phyloP scores from a whole-genome alignment of 202 grass and related monocot genomes.

The Cymbopogon flexuosus region DNA sequence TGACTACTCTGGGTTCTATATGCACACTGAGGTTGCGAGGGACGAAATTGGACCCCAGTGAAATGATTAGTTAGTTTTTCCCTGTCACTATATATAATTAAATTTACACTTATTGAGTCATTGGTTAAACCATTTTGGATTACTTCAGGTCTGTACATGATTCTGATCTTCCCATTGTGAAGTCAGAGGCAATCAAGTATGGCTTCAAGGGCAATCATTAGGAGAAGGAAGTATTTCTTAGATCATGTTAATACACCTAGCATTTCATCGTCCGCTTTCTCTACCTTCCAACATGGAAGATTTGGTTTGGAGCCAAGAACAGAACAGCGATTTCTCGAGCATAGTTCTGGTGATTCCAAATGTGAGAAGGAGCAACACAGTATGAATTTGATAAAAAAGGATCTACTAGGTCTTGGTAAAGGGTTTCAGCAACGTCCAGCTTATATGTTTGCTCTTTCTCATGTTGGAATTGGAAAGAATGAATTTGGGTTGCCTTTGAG shows the following conservation, averaged over 20 bases:
- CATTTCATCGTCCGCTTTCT: constrained; percentile 40
- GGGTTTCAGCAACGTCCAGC: constrained; percentile 28
- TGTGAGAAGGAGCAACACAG: constrained; percentile 40
- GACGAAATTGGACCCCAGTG: neutral
- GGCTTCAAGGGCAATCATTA: constrained; percentile 70
- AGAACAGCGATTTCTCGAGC: constrained; percentile 25
- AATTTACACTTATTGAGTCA: neutral
- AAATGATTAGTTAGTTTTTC: neutral
- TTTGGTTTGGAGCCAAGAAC: constrained; percentile 38
- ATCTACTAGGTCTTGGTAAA: constrained; percentile 40
- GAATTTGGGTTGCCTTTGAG: constrained; percentile 48
- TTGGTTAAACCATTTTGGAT: constrained; percentile 18
- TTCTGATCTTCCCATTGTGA: constrained; percentile 36
- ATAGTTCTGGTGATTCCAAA: constrained; percentile 29
- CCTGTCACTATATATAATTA: neutral
- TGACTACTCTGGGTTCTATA: neutral
- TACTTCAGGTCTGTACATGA: constrained; percentile 61
- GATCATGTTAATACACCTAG: constrained; percentile 41
- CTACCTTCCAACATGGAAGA: constrained; percentile 44
- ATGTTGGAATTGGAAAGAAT: constrained; percentile 37
- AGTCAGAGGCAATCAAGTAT: constrained; percentile 49
- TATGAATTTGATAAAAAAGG: constrained; percentile 41
- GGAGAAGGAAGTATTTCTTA: constrained; percentile 64
- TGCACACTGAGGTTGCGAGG: neutral
- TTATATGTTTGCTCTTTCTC: constrained; percentile 27